A percentile compares a stretch with the other conserved stretches of the same genome.
These are phyloP conservation scores for Scenedesmus sp. DNA, from an alignment of 163 green algal genomes.

Conservation along the genomic window DNA sequence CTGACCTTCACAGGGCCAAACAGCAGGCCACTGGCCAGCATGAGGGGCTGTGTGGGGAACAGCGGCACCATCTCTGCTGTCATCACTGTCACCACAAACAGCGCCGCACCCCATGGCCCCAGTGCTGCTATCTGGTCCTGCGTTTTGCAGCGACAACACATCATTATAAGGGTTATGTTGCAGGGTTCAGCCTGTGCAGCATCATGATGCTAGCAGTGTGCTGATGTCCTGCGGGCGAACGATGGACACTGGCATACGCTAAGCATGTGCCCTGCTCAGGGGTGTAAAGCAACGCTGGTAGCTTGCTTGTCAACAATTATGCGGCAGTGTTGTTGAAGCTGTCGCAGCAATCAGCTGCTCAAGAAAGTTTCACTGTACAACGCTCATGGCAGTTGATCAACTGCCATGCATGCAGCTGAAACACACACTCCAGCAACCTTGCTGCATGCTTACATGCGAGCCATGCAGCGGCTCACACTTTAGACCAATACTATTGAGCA, in stretches of 20 bases:
- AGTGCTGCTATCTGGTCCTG: conserved; percentile 67
- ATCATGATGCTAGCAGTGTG: no score
- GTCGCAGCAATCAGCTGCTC: no score
- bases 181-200: no score
- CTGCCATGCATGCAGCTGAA: background rate
- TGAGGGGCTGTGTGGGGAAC: conserved; percentile 80
- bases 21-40: conserved; percentile 73
- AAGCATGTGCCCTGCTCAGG: no score
- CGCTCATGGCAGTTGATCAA: no score
- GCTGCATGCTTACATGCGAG: no score
- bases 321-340: no score
- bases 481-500: background rate
- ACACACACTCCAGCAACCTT: no score
- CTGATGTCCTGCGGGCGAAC: no score
- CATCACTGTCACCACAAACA: conserved; percentile 72
- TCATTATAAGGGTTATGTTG: background rate
- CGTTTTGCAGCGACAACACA: background rate
- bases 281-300: background rate
- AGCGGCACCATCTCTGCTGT: conserved; percentile 79
- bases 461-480: background rate
- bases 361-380: no score
- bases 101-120: conserved; percentile 58
- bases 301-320: background rate
- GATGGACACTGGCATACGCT: no score
- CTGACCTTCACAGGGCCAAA: conserved; percentile 74